These are phyloP conservation scores for Pythium utonaiense DNA, from an alignment of 352 stramenopile species.

Conservation along the genomic window DNA sequence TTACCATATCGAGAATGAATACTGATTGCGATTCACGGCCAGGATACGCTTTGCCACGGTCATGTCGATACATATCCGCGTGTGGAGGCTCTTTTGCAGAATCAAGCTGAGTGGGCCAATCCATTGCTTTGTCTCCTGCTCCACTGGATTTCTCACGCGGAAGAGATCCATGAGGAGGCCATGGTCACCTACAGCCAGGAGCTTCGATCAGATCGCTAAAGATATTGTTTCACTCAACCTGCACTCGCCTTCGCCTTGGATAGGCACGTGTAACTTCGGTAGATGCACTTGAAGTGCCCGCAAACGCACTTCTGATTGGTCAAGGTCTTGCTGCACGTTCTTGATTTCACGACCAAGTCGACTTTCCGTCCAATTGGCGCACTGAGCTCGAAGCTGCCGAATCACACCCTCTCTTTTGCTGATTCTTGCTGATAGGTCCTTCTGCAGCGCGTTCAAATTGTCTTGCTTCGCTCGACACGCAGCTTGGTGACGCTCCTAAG, in stretches of 20 bases:
- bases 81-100: slow-evolving; percentile 14
- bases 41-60: slow-evolving; percentile 21
- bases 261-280: slow-evolving; percentile 1
- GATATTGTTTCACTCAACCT: too few species aligned
- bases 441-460: neutral
- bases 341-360: neutral
- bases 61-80: slow-evolving; percentile 15
- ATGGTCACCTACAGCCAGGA: slow-evolving; percentile 16
- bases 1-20: slow-evolving; percentile 24
- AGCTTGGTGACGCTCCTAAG: neutral
- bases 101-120: slow-evolving; percentile 12
- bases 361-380: neutral
- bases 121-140: neutral
- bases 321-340: neutral
- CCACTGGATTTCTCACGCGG: neutral
- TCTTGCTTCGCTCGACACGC: neutral
- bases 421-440: neutral
- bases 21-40: slow-evolving; percentile 9
- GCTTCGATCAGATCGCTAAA: too few species aligned
- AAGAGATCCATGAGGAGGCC: slow-evolving; percentile 21
- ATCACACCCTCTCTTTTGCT: neutral
- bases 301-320: neutral
- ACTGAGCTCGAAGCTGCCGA: neutral
- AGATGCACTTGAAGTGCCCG: neutral
- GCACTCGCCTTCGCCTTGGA: slow-evolving; percentile 14